Base-by-base conservation (phyloP, 139 green algal species). In the Volvox africanus region DNA sequence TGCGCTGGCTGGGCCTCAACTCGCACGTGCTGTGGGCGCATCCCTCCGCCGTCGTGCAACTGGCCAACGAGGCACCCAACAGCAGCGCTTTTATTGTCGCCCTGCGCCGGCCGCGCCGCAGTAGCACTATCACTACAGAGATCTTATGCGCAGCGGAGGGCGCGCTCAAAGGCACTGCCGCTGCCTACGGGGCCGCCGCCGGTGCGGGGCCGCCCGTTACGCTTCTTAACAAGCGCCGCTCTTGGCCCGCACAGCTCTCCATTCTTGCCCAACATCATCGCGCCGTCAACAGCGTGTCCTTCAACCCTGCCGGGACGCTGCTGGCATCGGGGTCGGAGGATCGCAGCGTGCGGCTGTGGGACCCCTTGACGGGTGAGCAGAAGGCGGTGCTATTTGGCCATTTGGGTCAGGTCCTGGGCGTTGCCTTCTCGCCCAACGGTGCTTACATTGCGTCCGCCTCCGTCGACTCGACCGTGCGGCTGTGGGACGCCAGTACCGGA, bases 241-340 rank as follows among this genome's bases (percentile, higher is more conserved):
- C 50, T 20, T 90, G 86, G 86, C 86, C 86, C 16, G 55, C 86
- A 75, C 86, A 90, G 86, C 76, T 91, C 30, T 91, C 87, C 87
- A 85, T 91, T 36, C 61, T 91, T 61, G 76, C 75, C 69, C 76
- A 86, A 62, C 87, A 91, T 62, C 87, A 91, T 77, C 61, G 87
- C 30, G 87, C 76, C 16, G 87, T 91, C 33, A 91, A 91, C 61
- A 33, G 33, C 32, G 75, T 91, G 28, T 33, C 65, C 11, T 92
- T 92, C 79, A 92, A 84, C 88, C 88, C 88, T n/a, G n/a, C 67
- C 13, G 88, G 86, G 14, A 92, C 91, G 85, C 91, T 93, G 86
- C 91, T 93, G 24, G 91, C 67, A 1, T 65, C n/a, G 1, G 86
- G 85, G 30, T 79, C 61, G 24, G 86, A 92, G 26, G 91, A 93